A percentile compares a stretch with the other conserved stretches of the same genome.
phyloP scores from a whole-genome alignment of 495 filamentous ascomycete genomes.

The Tuber umbilicatum region DNA sequence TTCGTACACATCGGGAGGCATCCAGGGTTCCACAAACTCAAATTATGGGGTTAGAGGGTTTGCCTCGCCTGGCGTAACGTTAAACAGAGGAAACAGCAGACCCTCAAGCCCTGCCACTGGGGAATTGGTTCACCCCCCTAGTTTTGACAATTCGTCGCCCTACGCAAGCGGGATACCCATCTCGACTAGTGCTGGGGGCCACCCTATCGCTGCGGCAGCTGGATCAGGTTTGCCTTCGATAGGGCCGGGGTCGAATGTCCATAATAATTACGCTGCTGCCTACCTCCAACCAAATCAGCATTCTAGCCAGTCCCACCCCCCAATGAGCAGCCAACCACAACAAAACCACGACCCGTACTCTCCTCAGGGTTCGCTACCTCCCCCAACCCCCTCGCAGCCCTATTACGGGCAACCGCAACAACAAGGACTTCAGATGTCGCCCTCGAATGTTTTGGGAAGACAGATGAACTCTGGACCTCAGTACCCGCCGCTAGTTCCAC shows the following conservation, averaged over 20 bases:
- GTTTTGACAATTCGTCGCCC: conserved; percentile 29
- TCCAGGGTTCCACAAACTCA: conserved; percentile 17
- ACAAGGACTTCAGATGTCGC: conserved; percentile 39
- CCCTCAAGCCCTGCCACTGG: conserved; percentile 35
- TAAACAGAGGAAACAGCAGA: conserved; percentile 38
- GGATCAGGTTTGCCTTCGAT: conserved; percentile 38
- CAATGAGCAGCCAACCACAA: conserved; percentile 40
- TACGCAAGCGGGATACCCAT: conserved; percentile 32
- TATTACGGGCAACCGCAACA: conserved; percentile 37
- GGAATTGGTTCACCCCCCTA: conserved; percentile 33
- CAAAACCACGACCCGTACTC: conserved; percentile 37
- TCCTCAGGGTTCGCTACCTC: conserved; percentile 31
- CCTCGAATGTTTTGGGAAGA: conserved; percentile 36
- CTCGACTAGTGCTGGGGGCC: conserved; percentile 28
- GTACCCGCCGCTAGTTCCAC: conserved; percentile 30
- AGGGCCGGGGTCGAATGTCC: conserved; percentile 29
- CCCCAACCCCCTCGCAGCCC: conserved; percentile 36
- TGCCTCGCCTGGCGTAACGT: conserved; percentile 28
- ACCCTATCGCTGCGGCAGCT: conserved; percentile 28
- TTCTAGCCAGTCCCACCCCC: conserved; percentile 19
- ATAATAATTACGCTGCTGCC: conserved; percentile 26
- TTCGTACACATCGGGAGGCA: conserved; percentile 23
- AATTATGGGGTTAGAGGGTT: conserved; percentile 34
- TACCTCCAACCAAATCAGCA: conserved; percentile 28
- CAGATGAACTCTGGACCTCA: conserved; percentile 27